Conservation (phyloP, 768 basidiomycete species). For the Sarcodon aspratus region DNA sequence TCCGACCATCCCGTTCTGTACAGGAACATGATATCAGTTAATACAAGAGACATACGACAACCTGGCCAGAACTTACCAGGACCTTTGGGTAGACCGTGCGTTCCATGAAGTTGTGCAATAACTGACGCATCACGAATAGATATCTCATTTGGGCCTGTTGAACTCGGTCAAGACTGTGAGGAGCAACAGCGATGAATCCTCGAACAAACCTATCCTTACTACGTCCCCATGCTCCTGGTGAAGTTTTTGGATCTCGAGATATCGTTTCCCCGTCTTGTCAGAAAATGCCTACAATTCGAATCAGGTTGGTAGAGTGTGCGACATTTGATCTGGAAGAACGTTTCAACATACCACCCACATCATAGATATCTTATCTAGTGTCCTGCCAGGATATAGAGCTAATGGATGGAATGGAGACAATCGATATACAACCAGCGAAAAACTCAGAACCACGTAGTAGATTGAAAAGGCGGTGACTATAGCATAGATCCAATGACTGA, state of each 20-base stretch:
- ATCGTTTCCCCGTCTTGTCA: slow-evolving; percentile 6
- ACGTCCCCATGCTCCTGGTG: slow-evolving; percentile 13
- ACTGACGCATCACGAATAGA: slow-evolving; percentile 35
- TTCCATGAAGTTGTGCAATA: slow-evolving; percentile 36
- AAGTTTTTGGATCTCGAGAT: slow-evolving; percentile 6
- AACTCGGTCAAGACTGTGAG: neutral
- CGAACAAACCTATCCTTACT: slow-evolving; percentile 12
- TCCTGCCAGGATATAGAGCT: slow-evolving; percentile 7
- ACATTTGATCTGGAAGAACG: too few species aligned
- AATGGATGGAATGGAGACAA: slow-evolving; percentile 14
- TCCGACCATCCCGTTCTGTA: neutral
- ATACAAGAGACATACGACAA: neutral
- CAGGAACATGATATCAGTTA: neutral
- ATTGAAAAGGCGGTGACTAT: neutral
- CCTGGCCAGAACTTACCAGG: slow-evolving; percentile 26
- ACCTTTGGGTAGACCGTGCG: slow-evolving; percentile 42
- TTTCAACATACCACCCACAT: too few species aligned
- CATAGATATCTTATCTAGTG: too few species aligned
- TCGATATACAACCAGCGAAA: slow-evolving; percentile 6
- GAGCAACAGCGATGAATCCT: neutral
- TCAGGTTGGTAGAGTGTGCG: too few species aligned
- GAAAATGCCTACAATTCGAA: neutral
- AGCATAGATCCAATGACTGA: neutral
- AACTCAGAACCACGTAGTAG: neutral
- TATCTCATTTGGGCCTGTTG: slow-evolving; percentile 48